Evolutionary conservation across 345 rosid species (phyloP), one percentile per base, ranked within the genome.

Genomic region (Carallia brachiata): DNA sequence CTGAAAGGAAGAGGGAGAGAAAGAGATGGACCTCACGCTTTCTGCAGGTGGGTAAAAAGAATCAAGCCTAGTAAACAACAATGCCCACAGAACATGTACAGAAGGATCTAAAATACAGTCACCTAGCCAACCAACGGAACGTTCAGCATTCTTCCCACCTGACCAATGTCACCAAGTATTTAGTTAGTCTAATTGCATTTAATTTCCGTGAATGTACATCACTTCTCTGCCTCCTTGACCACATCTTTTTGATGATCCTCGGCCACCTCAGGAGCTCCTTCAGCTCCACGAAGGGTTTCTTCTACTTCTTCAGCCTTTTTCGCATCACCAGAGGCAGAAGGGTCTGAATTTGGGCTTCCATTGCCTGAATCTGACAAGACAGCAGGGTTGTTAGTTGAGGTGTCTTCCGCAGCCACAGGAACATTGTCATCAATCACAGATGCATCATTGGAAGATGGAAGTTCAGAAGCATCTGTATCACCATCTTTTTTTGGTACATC

Each of bases 371-470:
- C 75, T 19, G 73, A 63, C 9, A 7, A 47, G 44, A 72, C 61
- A 0, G 78, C 13, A 69, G 69, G 63, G 23, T 34, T 59, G 48
- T 66, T 39, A 61, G 61, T 28, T 10, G 67, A 57, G 31, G 39
- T 52, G 54, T 6, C 65, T 18, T 50, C 66, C 0, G 61, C 62
- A 52, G 64, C 55, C 13, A 72, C 36, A 48, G 34, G 17, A 12
- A 3, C 3, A 16, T 2, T 52, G 16, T 56, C 67, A 52, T 72
- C 61, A 64, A 68, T 19, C 1, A 44, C 68, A 4, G 39, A 52
- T 37, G 57, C 57, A 15, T 37, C 58, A 9, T 72, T 67, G 31
- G 80, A 74, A 23, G 81, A 47, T 57, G 74, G 70, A 36, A 73
- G 70, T 52, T 68, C 67, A 4, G 70, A 36, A 63, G 17, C 53